phyloP scores from a whole-genome alignment of 2,329 filamentous ascomycete species.

The Neocatenulostroma microsporum region DNA sequence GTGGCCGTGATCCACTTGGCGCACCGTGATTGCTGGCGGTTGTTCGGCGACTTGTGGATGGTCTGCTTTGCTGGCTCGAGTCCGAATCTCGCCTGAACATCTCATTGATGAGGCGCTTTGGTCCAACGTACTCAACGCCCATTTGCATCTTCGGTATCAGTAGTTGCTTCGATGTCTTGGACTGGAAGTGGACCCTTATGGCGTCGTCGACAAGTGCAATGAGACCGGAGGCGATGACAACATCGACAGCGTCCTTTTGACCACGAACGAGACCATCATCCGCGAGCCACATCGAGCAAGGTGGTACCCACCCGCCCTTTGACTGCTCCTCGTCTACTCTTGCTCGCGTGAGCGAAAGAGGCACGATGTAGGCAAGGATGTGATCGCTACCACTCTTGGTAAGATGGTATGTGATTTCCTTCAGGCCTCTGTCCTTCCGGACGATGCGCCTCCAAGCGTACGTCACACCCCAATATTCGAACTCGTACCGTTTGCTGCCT shows the following conservation, averaged over 20 bases:
- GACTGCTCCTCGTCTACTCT: slow-evolving; percentile 64
- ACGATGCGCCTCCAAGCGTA: slow-evolving; percentile 76
- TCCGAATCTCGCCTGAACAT: slow-evolving; percentile 49
- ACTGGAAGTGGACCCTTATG: slow-evolving; percentile 71
- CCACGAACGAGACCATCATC: slow-evolving; percentile 62
- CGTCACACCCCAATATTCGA: slow-evolving; percentile 82
- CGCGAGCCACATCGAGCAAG: slow-evolving; percentile 83
- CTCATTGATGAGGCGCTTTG: slow-evolving; percentile 56
- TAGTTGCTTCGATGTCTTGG: slow-evolving; percentile 45
- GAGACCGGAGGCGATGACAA: slow-evolving; percentile 83
- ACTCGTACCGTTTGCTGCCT: slow-evolving; percentile 70
- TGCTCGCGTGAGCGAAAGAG: slow-evolving; percentile 63
- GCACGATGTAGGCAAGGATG: slow-evolving; percentile 75
- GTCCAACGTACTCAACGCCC: slow-evolving; percentile 55
- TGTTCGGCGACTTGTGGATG: slow-evolving; percentile 16
- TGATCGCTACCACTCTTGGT: slow-evolving; percentile 57
- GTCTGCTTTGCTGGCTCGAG: slow-evolving; percentile 15
- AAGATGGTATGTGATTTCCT: slow-evolving; percentile 70
- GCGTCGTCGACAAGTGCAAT: slow-evolving; percentile 83
- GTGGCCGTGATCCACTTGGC: slow-evolving; percentile 9
- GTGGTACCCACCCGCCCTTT: slow-evolving; percentile 83
- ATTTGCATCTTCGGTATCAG: slow-evolving; percentile 42
- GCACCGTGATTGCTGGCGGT: slow-evolving; percentile 15
- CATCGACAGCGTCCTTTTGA: slow-evolving; percentile 74
- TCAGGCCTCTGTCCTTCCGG: slow-evolving; percentile 57